Base-by-base conservation (phyloP, 441 rosid species). In the California macrophylla region DNA sequence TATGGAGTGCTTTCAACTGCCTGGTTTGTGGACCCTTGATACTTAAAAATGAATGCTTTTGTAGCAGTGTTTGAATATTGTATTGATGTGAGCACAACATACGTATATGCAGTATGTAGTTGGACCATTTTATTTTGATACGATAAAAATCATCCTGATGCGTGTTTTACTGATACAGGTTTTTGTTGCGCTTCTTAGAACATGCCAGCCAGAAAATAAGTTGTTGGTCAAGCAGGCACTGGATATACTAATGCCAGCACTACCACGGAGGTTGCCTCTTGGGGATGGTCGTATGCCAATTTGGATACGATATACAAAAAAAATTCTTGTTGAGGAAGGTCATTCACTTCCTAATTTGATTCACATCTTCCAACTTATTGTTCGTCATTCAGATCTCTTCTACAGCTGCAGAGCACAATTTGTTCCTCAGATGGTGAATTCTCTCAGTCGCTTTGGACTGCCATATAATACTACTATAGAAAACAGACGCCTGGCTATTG, bases 361-460 rank as follows among this genome's bases (percentile, higher is more conserved):
- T 82, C 99, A 95, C 80, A 95, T 95, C 78, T 95, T 95, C 85
- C 97, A 90, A 83, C 89, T 95, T 60, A 89, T 95, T 82, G 96
- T 91, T 50, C 95, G 98, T 29, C 98, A 92, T 84, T 87, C 99
- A 64, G 85, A 90, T 82, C 88, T 95, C 71, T 95, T 95, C 79
- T 95, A 95, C 78, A 83, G 96, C 80, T 89, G 99, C 82, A 87
- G 99, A 84, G 96, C 93, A 13, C 99, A 92, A 73, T 95, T 95
- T 84, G 99, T 95, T 50, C 97, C 99, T 81, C 99, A 95, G 82
- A 95, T 95, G 99, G 99, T 95, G 69, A 95, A 92, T 85, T 92
- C 99, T 76, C 93, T 95, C 56, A 95, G 99, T 81, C 94, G 99
- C 24, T 86, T 95, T 68, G 99, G 99, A 77, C 85, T 95, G 81